Evolutionary conservation across 2,329 filamentous ascomycete species (phyloP), one percentile per base, ranked within the genome.

Genomic region (Neonectria neomacrospora): DNA sequence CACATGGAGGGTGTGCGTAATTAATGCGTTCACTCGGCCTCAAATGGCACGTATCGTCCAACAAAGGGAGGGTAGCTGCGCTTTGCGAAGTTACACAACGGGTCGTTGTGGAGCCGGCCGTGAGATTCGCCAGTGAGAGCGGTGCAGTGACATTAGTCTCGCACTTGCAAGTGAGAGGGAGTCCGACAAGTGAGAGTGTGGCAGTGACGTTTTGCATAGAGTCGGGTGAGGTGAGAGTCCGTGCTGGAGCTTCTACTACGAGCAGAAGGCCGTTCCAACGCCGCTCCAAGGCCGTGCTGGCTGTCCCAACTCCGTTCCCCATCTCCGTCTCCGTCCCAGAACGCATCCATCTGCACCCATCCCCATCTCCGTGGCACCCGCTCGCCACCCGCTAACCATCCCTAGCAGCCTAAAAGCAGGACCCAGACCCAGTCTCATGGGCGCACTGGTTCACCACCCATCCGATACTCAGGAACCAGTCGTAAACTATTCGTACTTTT

Each of bases 391-490:
- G 34, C 34, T 37, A 32, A 32, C 30, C 30, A 32, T 7, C 8
- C 8, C 30, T 32, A 37, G 34, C 9, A 32, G 30, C 30, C 34
- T n/a, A n/a, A 3, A 16, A 37, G 14, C 34, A 37, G 9, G n/a
- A 41, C 37, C n/a, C 14, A 37, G 37, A 41, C 37, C 37, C n/a
- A 20, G 37, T 11, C 37, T 8, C 16, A 3, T 18, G 37, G 37
- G 37, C 37, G 5, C 16, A 39, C n/a, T n/a, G n/a, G n/a, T n/a
- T 26, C 23, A 26, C 23, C 23, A 26, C 23, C 37, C 34, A 37
- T n/a, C 34, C 34, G 34, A 14, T 37, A 37, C 14, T 16, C 45
- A 50, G 45, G 45, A 50, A 50, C 45, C 45, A 50, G 45, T 50
- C 45, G 45, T 16, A 32, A 20, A 32, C 26, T 20, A 32, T 7